A percentile compares a stretch with the other conserved stretches of the same genome.
Evolutionary conservation across 139 green algal genomes (phyloP).

Genomic region (Diplosphaera chodatii): DNA sequence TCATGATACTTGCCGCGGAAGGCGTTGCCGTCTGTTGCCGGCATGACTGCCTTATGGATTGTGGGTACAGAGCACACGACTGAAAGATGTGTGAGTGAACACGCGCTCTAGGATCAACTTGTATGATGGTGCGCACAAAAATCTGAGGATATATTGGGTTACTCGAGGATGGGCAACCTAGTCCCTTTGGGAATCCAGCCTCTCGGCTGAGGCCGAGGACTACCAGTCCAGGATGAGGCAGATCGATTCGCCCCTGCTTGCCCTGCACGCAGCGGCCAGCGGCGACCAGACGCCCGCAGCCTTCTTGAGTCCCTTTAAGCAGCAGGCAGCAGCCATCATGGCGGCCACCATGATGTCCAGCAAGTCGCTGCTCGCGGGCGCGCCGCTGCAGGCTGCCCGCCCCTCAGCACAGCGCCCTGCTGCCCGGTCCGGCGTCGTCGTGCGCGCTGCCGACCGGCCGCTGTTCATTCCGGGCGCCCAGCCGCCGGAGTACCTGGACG

Average conservation of each 20-base stretch:
- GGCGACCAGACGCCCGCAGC: too few relatives aligned
- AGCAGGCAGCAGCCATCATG: background rate
- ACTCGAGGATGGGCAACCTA: too few relatives aligned
- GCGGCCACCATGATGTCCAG: conserved; percentile 4
- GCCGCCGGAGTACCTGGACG: conserved; percentile 13
- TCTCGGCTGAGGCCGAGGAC: too few relatives aligned
- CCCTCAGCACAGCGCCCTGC: background rate
- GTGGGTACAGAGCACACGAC: too few relatives aligned
- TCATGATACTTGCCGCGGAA: conserved; percentile 38
- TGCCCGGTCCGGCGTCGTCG: background rate
- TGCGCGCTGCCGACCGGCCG: conserved; percentile 7
- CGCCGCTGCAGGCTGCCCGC: background rate
- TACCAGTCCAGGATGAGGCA: too few relatives aligned
- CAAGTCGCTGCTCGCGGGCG: background rate
- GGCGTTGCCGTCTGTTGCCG: conserved; percentile 13
- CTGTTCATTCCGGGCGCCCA: conserved; percentile 11
- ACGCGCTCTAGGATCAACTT: too few relatives aligned
- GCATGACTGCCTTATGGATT: background rate
- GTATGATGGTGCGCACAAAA: too few relatives aligned
- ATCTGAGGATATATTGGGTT: too few relatives aligned
- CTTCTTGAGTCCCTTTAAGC: too few relatives aligned
- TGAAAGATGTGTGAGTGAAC: too few relatives aligned
- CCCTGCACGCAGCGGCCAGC: background rate
- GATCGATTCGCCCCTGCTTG: too few relatives aligned
- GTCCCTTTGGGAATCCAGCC: too few relatives aligned